Conservation (phyloP, 768 basidiomycete genomes). For the Lenzites betulinus region DNA sequence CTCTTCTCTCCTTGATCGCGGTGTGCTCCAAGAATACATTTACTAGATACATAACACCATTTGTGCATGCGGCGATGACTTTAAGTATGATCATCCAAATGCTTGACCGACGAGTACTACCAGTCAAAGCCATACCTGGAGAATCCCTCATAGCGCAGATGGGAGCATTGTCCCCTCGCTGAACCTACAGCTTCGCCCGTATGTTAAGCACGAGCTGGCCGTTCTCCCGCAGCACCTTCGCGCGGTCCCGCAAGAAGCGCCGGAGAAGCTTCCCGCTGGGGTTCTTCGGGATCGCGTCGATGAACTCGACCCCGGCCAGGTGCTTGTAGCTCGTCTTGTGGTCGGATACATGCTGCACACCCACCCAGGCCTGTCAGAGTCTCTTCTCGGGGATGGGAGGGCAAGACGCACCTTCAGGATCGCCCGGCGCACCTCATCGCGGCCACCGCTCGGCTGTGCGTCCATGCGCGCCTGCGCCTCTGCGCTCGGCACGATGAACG, state of each 20-base stretch:
- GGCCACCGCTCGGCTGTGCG: conserved; percentile 35
- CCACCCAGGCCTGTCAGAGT: background rate
- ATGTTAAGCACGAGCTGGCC: conserved; percentile 22
- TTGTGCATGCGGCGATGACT: too few species aligned
- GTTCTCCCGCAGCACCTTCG: conserved; percentile 25
- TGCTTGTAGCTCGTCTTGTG: conserved; percentile 40
- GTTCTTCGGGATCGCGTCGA: conserved; percentile 38
- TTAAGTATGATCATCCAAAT: too few species aligned
- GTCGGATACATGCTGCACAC: conserved; percentile 33
- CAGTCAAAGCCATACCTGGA: too few species aligned
- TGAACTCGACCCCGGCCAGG: conserved; percentile 41
- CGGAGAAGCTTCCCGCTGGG: conserved; percentile 37
- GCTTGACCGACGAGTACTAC: too few species aligned
- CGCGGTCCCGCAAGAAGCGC: conserved; percentile 31
- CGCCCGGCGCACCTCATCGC: conserved; percentile 41
- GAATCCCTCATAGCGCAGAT: too few species aligned
- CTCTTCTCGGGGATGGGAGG: background rate
- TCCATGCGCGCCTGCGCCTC: conserved; percentile 41
- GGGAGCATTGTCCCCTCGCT: too few species aligned
- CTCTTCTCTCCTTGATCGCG: too few species aligned
- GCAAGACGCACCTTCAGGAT: conserved; percentile 56
- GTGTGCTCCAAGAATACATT: too few species aligned
- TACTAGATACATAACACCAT: too few species aligned
- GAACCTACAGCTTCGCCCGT: conserved; percentile 14
- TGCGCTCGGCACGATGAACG: conserved; percentile 59